Percentiles rank a stretch among this genome's conserved stretches.
These are phyloP conservation scores for Syzygium oleosum DNA, from an alignment of 345 rosid species.

Conservation along the genomic window DNA sequence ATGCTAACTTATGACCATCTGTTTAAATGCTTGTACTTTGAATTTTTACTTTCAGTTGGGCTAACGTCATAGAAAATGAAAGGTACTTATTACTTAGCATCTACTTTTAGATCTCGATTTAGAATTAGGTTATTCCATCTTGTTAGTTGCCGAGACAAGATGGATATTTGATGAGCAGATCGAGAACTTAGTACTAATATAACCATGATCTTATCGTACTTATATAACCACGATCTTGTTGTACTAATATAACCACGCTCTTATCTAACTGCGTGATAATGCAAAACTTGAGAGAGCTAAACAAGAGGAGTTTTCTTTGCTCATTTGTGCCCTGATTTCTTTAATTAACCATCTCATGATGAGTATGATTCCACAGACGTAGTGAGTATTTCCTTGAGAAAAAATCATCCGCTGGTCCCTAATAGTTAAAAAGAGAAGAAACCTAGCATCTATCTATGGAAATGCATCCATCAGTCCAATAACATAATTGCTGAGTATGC, in stretches of 20 bases:
- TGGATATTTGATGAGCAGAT: neutral
- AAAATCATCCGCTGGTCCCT: neutral
- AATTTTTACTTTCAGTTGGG: neutral
- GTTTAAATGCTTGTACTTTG: conserved; percentile 28
- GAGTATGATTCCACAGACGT: neutral
- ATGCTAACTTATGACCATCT: conserved; percentile 46
- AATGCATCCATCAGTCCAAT: neutral
- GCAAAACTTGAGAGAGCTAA: neutral
- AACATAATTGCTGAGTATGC: neutral
- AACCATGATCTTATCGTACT: neutral
- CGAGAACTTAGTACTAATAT: neutral
- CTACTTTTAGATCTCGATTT: neutral
- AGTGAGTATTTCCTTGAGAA: neutral
- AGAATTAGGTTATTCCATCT: neutral
- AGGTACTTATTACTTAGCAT: neutral
- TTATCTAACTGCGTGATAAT: neutral
- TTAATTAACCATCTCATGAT: neutral
- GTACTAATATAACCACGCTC: neutral
- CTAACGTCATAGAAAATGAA: neutral
- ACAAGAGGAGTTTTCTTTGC: neutral
- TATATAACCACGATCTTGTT: neutral
- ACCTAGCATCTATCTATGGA: neutral
- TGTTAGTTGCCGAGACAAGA: neutral
- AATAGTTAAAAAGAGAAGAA: neutral
- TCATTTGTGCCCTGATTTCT: neutral